phyloP scores from a whole-genome alignment of 2,329 filamentous ascomycete species.

The Colletotrichum nymphaeae region DNA sequence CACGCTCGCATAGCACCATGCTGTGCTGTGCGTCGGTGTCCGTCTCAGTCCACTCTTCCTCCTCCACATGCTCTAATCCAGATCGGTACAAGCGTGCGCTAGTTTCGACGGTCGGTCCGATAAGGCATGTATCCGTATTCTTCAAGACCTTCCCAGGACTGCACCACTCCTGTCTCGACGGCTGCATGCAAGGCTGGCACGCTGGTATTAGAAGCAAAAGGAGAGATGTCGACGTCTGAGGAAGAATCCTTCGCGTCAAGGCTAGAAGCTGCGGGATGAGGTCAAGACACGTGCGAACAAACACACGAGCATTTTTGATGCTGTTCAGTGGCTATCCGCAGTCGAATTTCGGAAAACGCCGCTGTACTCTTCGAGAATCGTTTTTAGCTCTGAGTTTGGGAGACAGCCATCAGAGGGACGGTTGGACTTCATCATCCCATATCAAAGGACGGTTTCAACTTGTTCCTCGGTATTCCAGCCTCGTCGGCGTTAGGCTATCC shows the following conservation, averaged over 20 bases:
- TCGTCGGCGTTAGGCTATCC: not conserved
- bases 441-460: not conserved
- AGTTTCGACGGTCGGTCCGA: slow-evolving; percentile 32
- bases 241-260: not conserved
- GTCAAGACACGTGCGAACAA: not conserved
- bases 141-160: slow-evolving; percentile 6
- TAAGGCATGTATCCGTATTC: slow-evolving; percentile 30
- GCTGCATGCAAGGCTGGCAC: slow-evolving; percentile 29
- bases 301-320: not conserved
- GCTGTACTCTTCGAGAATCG: not conserved
- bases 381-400: not conserved
- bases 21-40: not conserved
- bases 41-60: slow-evolving; percentile 17
- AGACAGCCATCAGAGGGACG: not conserved
- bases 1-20: not conserved
- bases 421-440: not conserved
- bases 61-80: slow-evolving; percentile 18
- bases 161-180: not conserved
- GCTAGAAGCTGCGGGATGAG: not conserved
- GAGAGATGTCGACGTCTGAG: not conserved
- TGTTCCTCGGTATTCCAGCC: not conserved
- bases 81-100: slow-evolving; percentile 18
- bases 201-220: not conserved
- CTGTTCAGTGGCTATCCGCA: not conserved
- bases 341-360: not conserved